Percentiles rank a stretch among this genome's conserved stretches.
phyloP scores from a whole-genome alignment of 495 filamentous ascomycete species.

The Aspergillus indologenus region DNA sequence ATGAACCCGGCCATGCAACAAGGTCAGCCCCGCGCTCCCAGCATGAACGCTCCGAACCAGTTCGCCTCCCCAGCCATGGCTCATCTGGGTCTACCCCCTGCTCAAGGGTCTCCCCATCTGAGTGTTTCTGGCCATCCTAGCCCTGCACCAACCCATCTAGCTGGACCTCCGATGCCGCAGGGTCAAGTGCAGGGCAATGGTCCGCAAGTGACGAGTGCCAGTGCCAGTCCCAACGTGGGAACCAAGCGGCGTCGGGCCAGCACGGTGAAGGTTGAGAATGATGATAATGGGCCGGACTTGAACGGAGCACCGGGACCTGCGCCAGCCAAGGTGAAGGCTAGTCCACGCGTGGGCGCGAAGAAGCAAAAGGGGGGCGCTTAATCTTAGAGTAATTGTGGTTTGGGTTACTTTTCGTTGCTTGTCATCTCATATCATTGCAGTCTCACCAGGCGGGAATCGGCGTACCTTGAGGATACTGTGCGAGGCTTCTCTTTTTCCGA shows the following conservation, averaged over 20 bases:
- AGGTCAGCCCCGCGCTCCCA: constrained; percentile 31
- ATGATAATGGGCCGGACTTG: constrained; percentile 50
- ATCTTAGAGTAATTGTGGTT: constrained; percentile 7
- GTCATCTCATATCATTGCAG: constrained; percentile 17
- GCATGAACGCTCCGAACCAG: constrained; percentile 38
- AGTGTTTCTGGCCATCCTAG: constrained; percentile 47
- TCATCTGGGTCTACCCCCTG: constrained; percentile 45
- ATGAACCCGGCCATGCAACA: constrained; percentile 42
- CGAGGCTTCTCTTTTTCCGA: constrained; percentile 20
- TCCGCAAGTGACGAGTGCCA: constrained; percentile 72
- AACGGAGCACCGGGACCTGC: constrained; percentile 45
- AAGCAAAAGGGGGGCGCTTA: constrained; percentile 50
- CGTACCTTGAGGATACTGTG: constrained; percentile 36
- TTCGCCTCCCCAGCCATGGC: constrained; percentile 52
- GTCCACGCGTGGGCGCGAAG: constrained; percentile 52
- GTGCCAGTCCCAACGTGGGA: constrained; percentile 77
- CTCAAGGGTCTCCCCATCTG: constrained; percentile 44
- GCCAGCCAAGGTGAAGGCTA: constrained; percentile 53
- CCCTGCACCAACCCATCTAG: constrained; percentile 43
- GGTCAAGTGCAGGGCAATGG: constrained; percentile 59
- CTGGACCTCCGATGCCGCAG: constrained; percentile 57
- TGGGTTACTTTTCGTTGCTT: constrained; percentile 14
- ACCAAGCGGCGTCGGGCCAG: constrained; percentile 76
- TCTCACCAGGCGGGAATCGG: constrained; percentile 34
- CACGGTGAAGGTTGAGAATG: constrained; percentile 72